A percentile compares a stretch with the other conserved stretches of the same genome.
Conservation (phyloP, 805 yeast genomes). For the Candida suzukii region DNA sequence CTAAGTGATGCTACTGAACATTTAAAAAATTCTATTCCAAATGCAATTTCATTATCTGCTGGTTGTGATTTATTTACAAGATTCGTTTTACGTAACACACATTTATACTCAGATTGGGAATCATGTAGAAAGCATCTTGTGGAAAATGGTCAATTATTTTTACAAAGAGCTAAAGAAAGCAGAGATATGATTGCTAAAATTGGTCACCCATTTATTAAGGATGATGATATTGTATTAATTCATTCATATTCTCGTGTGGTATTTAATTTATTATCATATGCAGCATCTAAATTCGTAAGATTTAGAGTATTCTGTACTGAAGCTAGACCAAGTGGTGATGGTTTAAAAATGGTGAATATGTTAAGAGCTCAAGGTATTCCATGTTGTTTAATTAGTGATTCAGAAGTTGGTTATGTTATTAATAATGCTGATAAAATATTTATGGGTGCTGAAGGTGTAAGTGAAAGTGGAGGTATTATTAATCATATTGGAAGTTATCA, state of each 20-base stretch:
- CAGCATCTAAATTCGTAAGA: conserved; percentile 70
- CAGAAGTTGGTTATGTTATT: conserved; percentile 88
- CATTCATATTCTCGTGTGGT: conserved; percentile 94
- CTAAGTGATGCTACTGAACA: conserved; percentile 70
- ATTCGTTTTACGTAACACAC: conserved; percentile 83
- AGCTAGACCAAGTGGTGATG: conserved; percentile 83
- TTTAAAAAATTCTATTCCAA: conserved; percentile 73
- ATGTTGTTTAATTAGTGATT: conserved; percentile 79
- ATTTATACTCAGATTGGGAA: conserved; percentile 91
- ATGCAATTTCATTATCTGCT: conserved; percentile 89
- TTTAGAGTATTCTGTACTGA: conserved; percentile 91
- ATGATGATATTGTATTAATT: conserved; percentile 84
- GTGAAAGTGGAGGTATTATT: conserved; percentile 97
- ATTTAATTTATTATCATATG: conserved; percentile 62
- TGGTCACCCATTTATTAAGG: conserved; percentile 85
- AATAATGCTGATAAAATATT: conserved; percentile 88
- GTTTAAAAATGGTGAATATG: conserved; percentile 65
- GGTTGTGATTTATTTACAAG: conserved; percentile 97
- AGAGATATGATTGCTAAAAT: conserved; percentile 81
- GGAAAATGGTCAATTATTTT: conserved; percentile 87
- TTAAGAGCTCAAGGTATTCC: conserved; percentile 74
- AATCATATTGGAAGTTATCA: conserved; percentile 94
- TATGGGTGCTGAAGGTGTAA: conserved; percentile 99
- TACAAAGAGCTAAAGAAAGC: conserved; percentile 85
- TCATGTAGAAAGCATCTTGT: conserved; percentile 82